Evolutionary conservation across 768 basidiomycete species (phyloP).

Genomic region (Auricularia heimuer): DNA sequence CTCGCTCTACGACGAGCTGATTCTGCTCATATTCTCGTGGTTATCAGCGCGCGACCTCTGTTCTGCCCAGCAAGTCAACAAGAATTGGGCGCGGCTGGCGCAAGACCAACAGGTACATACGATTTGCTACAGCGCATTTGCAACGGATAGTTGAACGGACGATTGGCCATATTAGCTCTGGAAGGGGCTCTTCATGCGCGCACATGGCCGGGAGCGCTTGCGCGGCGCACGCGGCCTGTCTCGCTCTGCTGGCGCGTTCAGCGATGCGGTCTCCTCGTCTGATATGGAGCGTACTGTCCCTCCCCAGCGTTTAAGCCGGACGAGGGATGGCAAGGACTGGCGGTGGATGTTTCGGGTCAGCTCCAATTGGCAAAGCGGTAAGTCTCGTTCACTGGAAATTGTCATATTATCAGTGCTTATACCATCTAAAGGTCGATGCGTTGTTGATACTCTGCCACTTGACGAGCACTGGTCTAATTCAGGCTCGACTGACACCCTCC

Average conservation of each 20-base stretch:
- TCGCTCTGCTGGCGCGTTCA: background rate
- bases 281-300: constrained; percentile 41
- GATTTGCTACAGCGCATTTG: constrained; percentile 6
- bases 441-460: constrained; percentile 22
- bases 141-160: constrained; percentile 1
- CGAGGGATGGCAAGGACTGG: constrained; percentile 48
- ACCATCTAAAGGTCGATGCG: constrained; percentile 47
- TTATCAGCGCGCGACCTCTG: constrained; percentile 62
- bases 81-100: constrained; percentile 57
- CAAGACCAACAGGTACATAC: constrained; percentile 52
- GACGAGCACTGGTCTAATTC: background rate
- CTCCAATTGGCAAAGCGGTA: constrained; percentile 74
- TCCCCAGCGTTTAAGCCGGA: constrained; percentile 23
- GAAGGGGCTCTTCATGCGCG: constrained; percentile 52
- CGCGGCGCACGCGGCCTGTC: constrained; percentile 55
- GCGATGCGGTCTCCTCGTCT: background rate
- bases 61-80: constrained; percentile 47
- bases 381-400: constrained; percentile 1
- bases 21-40: constrained; percentile 64
- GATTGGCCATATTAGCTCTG: constrained; percentile 40
- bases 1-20: constrained; percentile 64
- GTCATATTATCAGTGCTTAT: constrained; percentile 11
- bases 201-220: constrained; percentile 58
- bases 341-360: constrained; percentile 83
- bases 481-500: constrained; percentile 1